Base-by-base conservation (phyloP, 768 basidiomycete genomes). In the Suillus ampliporus region DNA sequence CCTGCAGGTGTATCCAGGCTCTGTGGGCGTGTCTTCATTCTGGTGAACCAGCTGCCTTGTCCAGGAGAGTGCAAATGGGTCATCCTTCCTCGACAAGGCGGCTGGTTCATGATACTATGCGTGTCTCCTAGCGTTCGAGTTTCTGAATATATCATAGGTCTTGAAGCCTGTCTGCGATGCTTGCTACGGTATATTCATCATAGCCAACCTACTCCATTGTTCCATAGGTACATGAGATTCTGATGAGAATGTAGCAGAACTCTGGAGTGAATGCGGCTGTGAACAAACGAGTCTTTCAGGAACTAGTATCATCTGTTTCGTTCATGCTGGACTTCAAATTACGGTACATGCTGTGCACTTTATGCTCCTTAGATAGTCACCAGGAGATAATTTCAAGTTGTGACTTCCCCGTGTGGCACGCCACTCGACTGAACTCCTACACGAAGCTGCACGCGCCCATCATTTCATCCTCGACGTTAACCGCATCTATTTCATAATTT, bases 21-120 rank as follows among this genome's bases (percentile, higher is more conserved):
- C 46, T 47, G 48, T 50, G 48, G 19, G 48, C 48, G 5, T 50
- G 26, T 50, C 48, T 50, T n/a, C n/a, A n/a, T n/a, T 19, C 28
- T 5, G 28, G 31, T 31, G 31, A 31, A 31, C 31, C 31, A 31
- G 6, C 3, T 6, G 31, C 6, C 31, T 31, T n/a, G n/a, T 31
- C 31, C 31, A 31, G 31, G 6, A 31, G 31, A 31, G 31, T 31
- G 31, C 31, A 31, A 31, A 31, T 31, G 8, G 8, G 28, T 19
- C 17, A 28, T 31, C 28, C 2, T 51, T 17, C 17, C 17, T 28
- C 2, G 17, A 5, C 17, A 19, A 31, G 48, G 48, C 10, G 28
- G 19, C 28, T 51, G 28, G 28, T 51, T 19, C 19, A 31, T 51
- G 48, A 50, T 26, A 28, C 15, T 28, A 28, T 48, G 26, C 26